These are phyloP conservation scores for Mycena alexandri DNA, from an alignment of 768 basidiomycete genomes.

Conservation along the genomic window DNA sequence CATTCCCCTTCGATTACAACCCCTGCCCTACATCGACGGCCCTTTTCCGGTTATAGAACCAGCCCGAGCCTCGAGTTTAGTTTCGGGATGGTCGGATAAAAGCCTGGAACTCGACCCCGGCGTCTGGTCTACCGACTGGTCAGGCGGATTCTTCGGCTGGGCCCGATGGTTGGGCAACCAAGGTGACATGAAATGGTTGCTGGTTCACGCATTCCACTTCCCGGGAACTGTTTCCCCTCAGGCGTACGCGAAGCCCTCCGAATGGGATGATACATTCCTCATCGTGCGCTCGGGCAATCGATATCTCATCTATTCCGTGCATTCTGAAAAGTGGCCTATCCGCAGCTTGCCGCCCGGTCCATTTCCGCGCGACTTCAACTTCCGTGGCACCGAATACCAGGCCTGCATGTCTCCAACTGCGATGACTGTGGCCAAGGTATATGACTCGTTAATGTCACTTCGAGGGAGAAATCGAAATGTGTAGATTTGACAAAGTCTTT, in stretches of 20 bases:
- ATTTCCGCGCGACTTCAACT: too few relatives aligned
- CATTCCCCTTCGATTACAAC: background rate
- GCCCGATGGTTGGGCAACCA: background rate
- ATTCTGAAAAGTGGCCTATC: too few relatives aligned
- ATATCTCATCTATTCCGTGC: background rate
- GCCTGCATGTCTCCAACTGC: too few relatives aligned
- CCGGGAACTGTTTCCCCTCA: slow-evolving; percentile 6
- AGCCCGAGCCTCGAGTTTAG: background rate
- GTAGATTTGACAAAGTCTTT: too few relatives aligned
- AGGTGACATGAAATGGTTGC: slow-evolving; percentile 10
- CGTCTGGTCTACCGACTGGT: background rate
- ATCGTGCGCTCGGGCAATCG: background rate
- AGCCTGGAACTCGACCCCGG: background rate
- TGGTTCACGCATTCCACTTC: slow-evolving; percentile 20
- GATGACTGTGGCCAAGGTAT: too few relatives aligned
- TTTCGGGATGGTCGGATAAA: background rate
- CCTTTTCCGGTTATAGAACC: background rate
- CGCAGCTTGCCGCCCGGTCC: too few relatives aligned
- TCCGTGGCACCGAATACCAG: too few relatives aligned
- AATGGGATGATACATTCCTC: background rate
- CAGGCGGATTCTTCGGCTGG: background rate
- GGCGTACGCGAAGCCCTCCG: background rate
- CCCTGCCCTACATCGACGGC: background rate
- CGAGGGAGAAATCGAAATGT: too few relatives aligned
- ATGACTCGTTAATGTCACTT: too few relatives aligned